These are phyloP conservation scores for Talaromyces proteolyticus DNA, from an alignment of 495 filamentous ascomycete species.

Conservation along the genomic window DNA sequence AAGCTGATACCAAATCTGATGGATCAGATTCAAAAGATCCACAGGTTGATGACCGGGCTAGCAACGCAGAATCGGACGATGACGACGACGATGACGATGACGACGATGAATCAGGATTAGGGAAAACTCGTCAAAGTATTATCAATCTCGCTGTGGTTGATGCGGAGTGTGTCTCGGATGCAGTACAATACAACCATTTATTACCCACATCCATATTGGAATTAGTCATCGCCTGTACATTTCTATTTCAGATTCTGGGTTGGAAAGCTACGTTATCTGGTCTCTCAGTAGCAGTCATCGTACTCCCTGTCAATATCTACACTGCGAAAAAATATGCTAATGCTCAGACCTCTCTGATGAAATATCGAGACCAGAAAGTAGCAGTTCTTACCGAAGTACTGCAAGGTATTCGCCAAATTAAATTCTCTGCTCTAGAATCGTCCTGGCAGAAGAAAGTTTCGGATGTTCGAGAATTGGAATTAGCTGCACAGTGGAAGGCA, in stretches of 20 bases:
- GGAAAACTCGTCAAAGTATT: conserved; percentile 44
- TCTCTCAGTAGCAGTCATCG: conserved; percentile 49
- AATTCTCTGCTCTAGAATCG: conserved; percentile 67
- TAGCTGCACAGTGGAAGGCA: conserved; percentile 49
- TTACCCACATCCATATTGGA: conserved; percentile 47
- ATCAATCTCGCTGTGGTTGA: conserved; percentile 71
- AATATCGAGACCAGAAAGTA: conserved; percentile 63
- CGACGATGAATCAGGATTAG: conserved; percentile 33
- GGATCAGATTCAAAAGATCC: neutral
- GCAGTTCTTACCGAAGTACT: conserved; percentile 65
- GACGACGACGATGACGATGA: conserved; percentile 32
- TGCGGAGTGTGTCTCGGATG: conserved; percentile 55
- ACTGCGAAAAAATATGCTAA: conserved; percentile 55
- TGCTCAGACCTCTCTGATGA: conserved; percentile 62
- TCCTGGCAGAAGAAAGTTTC: conserved; percentile 66
- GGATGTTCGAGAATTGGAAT: conserved; percentile 52
- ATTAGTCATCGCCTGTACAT: conserved; percentile 54
- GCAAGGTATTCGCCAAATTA: conserved; percentile 72
- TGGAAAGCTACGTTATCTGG: conserved; percentile 59
- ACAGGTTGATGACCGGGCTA: conserved; percentile 7
- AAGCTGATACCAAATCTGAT: conserved; percentile 21
- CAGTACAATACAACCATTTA: conserved; percentile 49
- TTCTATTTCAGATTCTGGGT: conserved; percentile 58
- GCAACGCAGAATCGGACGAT: conserved; percentile 13
- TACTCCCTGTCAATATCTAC: conserved; percentile 57